A percentile compares a stretch with the other conserved stretches of the same genome.
phyloP scores from a whole-genome alignment of 345 rosid genomes.

The Citrus unshiu region DNA sequence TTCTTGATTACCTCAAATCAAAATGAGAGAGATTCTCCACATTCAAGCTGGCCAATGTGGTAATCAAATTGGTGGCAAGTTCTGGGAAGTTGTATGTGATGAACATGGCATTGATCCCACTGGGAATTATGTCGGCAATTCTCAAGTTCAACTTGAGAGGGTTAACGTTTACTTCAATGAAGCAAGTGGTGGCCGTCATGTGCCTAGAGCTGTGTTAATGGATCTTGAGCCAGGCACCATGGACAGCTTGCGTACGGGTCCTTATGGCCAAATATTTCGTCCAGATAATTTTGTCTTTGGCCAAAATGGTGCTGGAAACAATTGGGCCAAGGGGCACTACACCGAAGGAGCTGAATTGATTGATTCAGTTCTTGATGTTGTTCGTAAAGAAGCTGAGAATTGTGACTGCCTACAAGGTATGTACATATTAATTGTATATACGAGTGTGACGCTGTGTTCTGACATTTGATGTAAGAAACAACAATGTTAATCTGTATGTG shows the following conservation, averaged over 20 bases:
- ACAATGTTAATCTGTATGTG: not conserved
- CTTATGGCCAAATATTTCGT: slow-evolving; percentile 53
- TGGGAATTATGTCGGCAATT: slow-evolving; percentile 42
- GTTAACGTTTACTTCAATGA: slow-evolving; percentile 59
- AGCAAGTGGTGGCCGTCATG: slow-evolving; percentile 52
- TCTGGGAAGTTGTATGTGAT: slow-evolving; percentile 62
- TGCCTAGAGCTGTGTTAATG: slow-evolving; percentile 55
- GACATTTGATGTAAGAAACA: not conserved
- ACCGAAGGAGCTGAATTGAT: slow-evolving; percentile 64
- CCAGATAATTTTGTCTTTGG: slow-evolving; percentile 69
- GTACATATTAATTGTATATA: not conserved
- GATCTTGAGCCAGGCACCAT: slow-evolving; percentile 65
- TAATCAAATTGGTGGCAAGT: slow-evolving; percentile 56
- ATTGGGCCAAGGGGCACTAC: slow-evolving; percentile 68
- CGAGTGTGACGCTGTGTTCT: not conserved
- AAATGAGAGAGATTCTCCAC: slow-evolving; percentile 63
- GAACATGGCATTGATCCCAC: slow-evolving; percentile 53
- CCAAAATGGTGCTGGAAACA: slow-evolving; percentile 61
- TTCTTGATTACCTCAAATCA: not conserved
- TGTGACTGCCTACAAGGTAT: slow-evolving; percentile 65
- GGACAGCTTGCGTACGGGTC: slow-evolving; percentile 53
- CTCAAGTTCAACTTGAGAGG: slow-evolving; percentile 50
- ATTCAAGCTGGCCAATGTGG: slow-evolving; percentile 66
- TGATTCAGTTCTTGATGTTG: slow-evolving; percentile 56
- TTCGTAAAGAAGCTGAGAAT: slow-evolving; percentile 59